phyloP scores from a whole-genome alignment of 495 filamentous ascomycete species.

The Aspergillus ostianus region DNA sequence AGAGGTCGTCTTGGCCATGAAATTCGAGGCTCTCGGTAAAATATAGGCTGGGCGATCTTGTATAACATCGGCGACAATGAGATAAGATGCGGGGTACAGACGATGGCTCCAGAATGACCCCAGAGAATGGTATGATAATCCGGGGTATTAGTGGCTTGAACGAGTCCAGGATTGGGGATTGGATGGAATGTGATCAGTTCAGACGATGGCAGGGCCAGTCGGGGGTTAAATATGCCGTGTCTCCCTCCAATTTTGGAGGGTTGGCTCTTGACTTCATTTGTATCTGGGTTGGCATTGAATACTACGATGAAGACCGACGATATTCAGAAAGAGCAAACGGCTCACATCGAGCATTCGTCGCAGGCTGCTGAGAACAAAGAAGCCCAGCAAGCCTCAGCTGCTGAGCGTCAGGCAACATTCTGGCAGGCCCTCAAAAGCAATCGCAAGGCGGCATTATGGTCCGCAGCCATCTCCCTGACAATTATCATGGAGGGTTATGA shows the following conservation, averaged over 20 bases:
- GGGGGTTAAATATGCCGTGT: neutral
- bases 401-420: constrained; percentile 31
- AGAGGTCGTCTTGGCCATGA: neutral
- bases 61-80: neutral
- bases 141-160: neutral
- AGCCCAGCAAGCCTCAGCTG: constrained; percentile 33
- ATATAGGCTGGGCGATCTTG: neutral
- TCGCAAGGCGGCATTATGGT: constrained; percentile 51
- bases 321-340: neutral
- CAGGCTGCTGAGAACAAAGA: constrained; percentile 20
- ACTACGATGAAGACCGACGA: constrained; percentile 8
- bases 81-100: neutral
- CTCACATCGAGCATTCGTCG: constrained; percentile 12
- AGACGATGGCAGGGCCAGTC: neutral
- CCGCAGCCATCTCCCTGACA: constrained; percentile 40
- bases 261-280: neutral
- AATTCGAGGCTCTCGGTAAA: neutral
- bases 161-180: neutral
- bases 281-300: neutral
- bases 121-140: neutral
- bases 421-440: constrained; percentile 38
- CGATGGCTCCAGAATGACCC: neutral
- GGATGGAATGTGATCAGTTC: too few species aligned
- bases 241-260: neutral
- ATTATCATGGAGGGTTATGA: constrained; percentile 57